Conservation (phyloP, 495 filamentous ascomycete species). For the Chaetomium fimeti region DNA sequence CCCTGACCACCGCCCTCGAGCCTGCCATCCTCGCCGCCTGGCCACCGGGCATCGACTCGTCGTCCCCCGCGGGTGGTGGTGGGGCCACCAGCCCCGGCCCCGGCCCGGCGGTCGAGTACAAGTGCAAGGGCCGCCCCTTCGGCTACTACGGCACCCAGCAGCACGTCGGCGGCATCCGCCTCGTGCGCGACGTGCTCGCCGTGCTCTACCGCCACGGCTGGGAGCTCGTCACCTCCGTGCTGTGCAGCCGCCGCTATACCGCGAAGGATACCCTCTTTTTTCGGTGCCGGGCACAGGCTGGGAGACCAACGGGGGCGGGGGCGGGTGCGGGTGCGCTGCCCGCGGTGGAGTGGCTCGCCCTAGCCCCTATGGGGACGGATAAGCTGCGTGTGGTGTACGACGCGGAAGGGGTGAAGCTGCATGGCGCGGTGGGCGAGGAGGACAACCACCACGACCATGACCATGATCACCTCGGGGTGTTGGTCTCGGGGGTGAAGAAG, state of each 20-base stretch:
- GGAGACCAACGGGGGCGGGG: background rate
- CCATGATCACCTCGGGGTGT: conserved; percentile 17
- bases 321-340: too few relatives aligned
- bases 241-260: conserved; percentile 18
- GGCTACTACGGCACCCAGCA: conserved; percentile 18
- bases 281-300: background rate
- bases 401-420: background rate
- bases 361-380: conserved; percentile 11
- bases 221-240: conserved; percentile 19
- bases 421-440: background rate
- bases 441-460: background rate
- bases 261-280: conserved; percentile 30
- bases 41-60: conserved; percentile 19
- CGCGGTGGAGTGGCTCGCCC: conserved; percentile 24
- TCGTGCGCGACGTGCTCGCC: conserved; percentile 28
- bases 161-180: conserved; percentile 19
- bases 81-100: background rate
- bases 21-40: conserved; percentile 34
- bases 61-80: too few relatives aligned
- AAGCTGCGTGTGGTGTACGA: conserved; percentile 27
- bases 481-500: conserved; percentile 14
- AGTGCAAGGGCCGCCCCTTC: conserved; percentile 24
- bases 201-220: conserved; percentile 23
- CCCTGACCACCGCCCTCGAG: conserved; percentile 31
- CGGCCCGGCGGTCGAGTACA: conserved; percentile 18